Conservation (phyloP, 352 stramenopile species). For the Globisporangium spinosum region DNA sequence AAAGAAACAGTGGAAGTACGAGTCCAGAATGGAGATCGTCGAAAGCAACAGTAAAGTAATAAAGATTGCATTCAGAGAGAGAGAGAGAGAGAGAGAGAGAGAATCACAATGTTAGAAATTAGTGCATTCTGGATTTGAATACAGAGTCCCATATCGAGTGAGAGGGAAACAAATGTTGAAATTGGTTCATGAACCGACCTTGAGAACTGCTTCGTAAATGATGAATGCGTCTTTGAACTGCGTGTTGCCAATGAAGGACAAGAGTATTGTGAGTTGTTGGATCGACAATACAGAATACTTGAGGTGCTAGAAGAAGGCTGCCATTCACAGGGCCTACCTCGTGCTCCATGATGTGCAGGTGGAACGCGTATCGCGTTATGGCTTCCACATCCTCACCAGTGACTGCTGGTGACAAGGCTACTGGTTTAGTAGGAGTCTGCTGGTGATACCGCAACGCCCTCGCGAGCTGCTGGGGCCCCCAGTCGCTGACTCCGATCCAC, state of each 20-base stretch:
- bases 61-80: no score
- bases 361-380: conserved; percentile 38
- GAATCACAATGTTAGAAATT: not conserved
- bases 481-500: conserved; percentile 48
- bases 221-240: conserved; percentile 50
- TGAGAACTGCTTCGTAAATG: conserved; percentile 50
- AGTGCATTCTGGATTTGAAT: not conserved
- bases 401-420: conserved; percentile 4
- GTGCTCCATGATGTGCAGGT: conserved; percentile 44
- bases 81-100: not conserved
- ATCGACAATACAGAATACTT: not conserved
- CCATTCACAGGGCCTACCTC: conserved; percentile 8
- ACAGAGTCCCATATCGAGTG: no score
- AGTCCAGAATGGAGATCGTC: no score
- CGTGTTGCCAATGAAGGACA: not conserved
- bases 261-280: not conserved
- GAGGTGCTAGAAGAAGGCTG: not conserved
- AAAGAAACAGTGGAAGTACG: no score
- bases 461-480: conserved; percentile 33
- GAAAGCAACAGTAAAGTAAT: no score
- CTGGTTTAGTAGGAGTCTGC: conserved; percentile 1
- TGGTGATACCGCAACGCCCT: conserved; percentile 42
- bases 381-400: conserved; percentile 20
- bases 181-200: conserved; percentile 23
- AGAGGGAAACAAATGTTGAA: not conserved